Percentiles rank a stretch among this genome's conserved stretches.
phyloP scores from a whole-genome alignment of 2,329 filamentous ascomycete genomes.

The Leptodontidium sp. region DNA sequence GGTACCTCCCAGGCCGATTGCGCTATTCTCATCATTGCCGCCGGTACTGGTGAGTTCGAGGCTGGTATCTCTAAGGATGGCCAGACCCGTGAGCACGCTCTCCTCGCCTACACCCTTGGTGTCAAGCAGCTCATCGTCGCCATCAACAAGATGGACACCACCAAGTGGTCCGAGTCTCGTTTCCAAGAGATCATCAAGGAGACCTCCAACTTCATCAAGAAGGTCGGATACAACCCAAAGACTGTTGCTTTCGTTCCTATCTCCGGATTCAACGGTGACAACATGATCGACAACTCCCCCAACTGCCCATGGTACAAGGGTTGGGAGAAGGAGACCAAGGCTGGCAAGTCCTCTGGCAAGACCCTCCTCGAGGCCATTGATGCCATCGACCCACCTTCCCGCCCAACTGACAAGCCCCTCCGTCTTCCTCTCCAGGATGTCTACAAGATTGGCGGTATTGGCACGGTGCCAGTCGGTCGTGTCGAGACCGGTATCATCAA shows the following conservation, averaged over 20 bases:
- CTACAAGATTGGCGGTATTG: conserved; percentile 99
- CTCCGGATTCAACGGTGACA: conserved; percentile 99
- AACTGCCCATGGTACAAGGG: conserved; percentile 99
- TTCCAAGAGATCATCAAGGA: conserved; percentile 99
- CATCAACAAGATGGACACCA: conserved; percentile 99
- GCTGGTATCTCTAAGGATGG: conserved; percentile 99
- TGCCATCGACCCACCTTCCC: conserved; percentile 88
- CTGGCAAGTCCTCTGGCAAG: conserved; percentile 87
- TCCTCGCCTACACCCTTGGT: conserved; percentile 99
- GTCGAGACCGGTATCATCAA: conserved; percentile 98
- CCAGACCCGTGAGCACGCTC: conserved; percentile 99
- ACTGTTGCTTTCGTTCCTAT: conserved; percentile 97
- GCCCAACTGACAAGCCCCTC: conserved; percentile 98
- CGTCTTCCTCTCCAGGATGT: conserved; percentile 99
- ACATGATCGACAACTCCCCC: conserved; percentile 90
- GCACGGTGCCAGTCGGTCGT: conserved; percentile 99
- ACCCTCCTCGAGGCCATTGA: conserved; percentile 99
- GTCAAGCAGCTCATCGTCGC: conserved; percentile 99
- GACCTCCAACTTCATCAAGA: conserved; percentile 99
- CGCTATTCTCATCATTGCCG: conserved; percentile 99
- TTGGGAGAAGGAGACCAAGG: conserved; percentile 98
- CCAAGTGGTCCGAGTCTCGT: conserved; percentile 96
- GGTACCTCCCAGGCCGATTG: conserved; percentile 99
- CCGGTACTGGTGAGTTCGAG: conserved; percentile 99
- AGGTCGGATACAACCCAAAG: conserved; percentile 99